phyloP scores from a whole-genome alignment of 805 yeast genomes.

The Saccharomycopsis babjevae region DNA sequence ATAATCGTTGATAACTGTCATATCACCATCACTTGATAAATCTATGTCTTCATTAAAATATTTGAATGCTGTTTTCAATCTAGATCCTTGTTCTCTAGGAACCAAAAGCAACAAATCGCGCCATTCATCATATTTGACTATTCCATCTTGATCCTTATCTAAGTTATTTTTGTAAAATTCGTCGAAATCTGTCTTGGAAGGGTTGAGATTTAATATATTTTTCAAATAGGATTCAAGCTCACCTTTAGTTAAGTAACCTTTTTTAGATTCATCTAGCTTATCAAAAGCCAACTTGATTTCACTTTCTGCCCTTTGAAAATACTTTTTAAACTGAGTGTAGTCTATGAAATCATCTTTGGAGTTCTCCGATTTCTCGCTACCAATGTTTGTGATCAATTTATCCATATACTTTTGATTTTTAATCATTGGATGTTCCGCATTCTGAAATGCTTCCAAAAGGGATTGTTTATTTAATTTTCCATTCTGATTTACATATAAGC shows the following conservation, averaged over 20 bases:
- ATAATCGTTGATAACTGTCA: constrained; percentile 68
- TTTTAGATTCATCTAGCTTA: constrained; percentile 58
- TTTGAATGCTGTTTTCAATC: constrained; percentile 71
- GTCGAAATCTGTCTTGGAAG: constrained; percentile 43
- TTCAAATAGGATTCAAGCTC: constrained; percentile 62
- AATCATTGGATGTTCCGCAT: constrained; percentile 53
- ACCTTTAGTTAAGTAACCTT: constrained; percentile 53
- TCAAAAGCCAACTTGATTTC: constrained; percentile 63
- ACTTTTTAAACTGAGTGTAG: constrained; percentile 55
- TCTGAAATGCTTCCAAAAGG: constrained; percentile 33
- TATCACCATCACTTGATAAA: constrained; percentile 85
- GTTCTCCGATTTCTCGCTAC: constrained; percentile 27
- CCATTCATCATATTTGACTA: constrained; percentile 77
- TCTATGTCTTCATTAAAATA: constrained; percentile 76
- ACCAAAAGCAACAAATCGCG: constrained; percentile 71
- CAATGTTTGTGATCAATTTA: constrained; percentile 45
- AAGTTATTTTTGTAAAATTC: constrained; percentile 40
- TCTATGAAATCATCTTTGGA: constrained; percentile 49
- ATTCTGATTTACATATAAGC: constrained; percentile 16
- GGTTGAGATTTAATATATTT: constrained; percentile 40
- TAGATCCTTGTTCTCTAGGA: constrained; percentile 69
- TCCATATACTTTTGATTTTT: constrained; percentile 49
- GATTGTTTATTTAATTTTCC: constrained; percentile 37
- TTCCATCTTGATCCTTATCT: constrained; percentile 50
- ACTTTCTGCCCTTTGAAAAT: constrained; percentile 55